phyloP scores from a whole-genome alignment of 179 eudicot genomes.

The Spinacia oleracea region DNA sequence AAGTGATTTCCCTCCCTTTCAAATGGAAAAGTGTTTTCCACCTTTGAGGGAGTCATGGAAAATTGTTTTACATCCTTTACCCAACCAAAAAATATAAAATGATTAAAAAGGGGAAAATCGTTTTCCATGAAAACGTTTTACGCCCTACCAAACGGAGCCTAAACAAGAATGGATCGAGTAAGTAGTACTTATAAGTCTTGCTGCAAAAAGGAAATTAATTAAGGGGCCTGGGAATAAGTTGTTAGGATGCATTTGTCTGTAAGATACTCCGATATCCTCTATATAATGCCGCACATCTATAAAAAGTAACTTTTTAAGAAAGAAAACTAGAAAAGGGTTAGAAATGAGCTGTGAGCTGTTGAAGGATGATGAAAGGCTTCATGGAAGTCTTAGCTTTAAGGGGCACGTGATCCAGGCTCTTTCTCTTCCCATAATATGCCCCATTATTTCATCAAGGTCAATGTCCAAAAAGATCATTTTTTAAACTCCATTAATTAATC shows the following conservation, averaged over 20 bases:
- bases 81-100: too few relatives aligned
- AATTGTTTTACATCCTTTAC: too few relatives aligned
- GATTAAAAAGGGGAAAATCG: too few relatives aligned
- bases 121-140: too few relatives aligned
- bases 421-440: conserved; percentile 4
- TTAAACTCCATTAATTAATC: neutral
- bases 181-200: too few relatives aligned
- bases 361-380: neutral
- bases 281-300: neutral
- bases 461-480: neutral
- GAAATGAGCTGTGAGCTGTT: conserved; percentile 27
- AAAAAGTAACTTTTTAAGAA: conserved; percentile 2
- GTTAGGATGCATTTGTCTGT: conserved; percentile 23
- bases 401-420: conserved; percentile 14
- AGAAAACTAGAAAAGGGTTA: neutral
- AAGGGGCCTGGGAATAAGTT: conserved; percentile 19
- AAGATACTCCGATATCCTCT: conserved; percentile 21
- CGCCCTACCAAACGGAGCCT: too few relatives aligned
- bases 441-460: conserved; percentile 2
- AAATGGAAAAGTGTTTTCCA: too few relatives aligned
- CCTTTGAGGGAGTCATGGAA: too few relatives aligned
- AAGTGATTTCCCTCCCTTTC: too few relatives aligned
- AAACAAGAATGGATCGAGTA: neutral
- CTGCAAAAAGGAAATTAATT: neutral
- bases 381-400: conserved; percentile 4